Base-by-base conservation (phyloP, 2,329 filamentous ascomycete genomes). In the Aspergillus piperis region DNA sequence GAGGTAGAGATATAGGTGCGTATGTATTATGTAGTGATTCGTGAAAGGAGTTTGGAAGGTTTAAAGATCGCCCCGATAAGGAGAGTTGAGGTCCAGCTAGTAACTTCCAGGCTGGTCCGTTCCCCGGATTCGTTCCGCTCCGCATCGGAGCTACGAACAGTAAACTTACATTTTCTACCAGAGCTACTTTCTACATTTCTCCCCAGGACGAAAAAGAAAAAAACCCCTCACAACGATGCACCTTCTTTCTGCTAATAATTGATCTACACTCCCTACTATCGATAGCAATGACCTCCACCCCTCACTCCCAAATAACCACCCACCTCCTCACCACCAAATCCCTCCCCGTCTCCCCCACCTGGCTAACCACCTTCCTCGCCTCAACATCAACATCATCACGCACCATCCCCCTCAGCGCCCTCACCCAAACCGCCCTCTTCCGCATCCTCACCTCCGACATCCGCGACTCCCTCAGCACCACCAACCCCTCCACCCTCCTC, bases 401-500 rank as follows among this genome's bases (percentile, higher is more conserved):
- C 81, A 15, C 73, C 47, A 87, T 86, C 1, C 88, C 90, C 0
- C 76, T 92, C 1, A 84, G 87, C 27, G 89, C 90, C 3, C 82
- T 96, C 19, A 82, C 90, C 58, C 90, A 92, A 62, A 95, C 92
- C 2, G 90, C 90, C 39, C 87, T 90, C 65, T 89, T 92, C 67
- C 91, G 92, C 57, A 81, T 98, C 10, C 84, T 97, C 5, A 85
- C 88, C 30, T 85, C 88, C 39, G 91, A 97, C 77, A 85, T 98
- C 64, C 88, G 89, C 1, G 78, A 81, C 3, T 84, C 88, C 0
- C 77, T 88, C 13, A 71, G 61, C 70, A 86, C 58, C 71, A 88
- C 60, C 75, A 84, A 70, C 21, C 62, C 67, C 2, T 65, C 70
- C 3, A 67, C 68, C 7, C 66, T 80, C 7, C 80, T 92, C 3